Evolutionary conservation across 768 basidiomycete genomes (phyloP).

Genomic region (Psilocybe azurescens): DNA sequence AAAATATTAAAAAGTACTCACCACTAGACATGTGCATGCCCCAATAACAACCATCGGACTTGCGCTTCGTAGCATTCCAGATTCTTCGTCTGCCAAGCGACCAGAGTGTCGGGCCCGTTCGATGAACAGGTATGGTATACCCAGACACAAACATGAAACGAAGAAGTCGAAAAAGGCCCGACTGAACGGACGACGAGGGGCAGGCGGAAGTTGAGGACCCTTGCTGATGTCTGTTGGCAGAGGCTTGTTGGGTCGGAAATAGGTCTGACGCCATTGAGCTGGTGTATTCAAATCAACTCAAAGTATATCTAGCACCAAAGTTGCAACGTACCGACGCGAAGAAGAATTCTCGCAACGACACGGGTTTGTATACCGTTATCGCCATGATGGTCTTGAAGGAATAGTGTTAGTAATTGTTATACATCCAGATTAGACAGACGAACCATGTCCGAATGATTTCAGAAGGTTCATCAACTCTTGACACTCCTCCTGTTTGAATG

Average conservation of each 20-base stretch:
- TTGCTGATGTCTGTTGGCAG: conserved; percentile 57
- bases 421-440: neutral
- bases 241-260: conserved; percentile 73
- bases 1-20: conserved; percentile 37
- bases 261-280: conserved; percentile 72
- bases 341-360: conserved; percentile 68
- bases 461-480: conserved; percentile 73
- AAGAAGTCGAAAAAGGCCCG: conserved; percentile 63
- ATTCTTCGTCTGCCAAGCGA: conserved; percentile 64
- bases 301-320: neutral
- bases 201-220: conserved; percentile 27
- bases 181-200: conserved; percentile 43
- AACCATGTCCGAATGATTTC: conserved; percentile 31
- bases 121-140: conserved; percentile 80
- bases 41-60: conserved; percentile 68
- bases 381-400: conserved; percentile 30
- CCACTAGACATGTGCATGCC: conserved; percentile 68
- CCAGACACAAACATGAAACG: conserved; percentile 70
- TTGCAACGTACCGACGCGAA: conserved; percentile 63
- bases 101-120: conserved; percentile 47
- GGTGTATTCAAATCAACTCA: neutral
- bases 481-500: conserved; percentile 80
- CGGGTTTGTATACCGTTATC: conserved; percentile 56
- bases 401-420: neutral
- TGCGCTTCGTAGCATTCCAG: conserved; percentile 47